phyloP scores from a whole-genome alignment of 164 flowering plant species.

The Annona cherimola region DNA sequence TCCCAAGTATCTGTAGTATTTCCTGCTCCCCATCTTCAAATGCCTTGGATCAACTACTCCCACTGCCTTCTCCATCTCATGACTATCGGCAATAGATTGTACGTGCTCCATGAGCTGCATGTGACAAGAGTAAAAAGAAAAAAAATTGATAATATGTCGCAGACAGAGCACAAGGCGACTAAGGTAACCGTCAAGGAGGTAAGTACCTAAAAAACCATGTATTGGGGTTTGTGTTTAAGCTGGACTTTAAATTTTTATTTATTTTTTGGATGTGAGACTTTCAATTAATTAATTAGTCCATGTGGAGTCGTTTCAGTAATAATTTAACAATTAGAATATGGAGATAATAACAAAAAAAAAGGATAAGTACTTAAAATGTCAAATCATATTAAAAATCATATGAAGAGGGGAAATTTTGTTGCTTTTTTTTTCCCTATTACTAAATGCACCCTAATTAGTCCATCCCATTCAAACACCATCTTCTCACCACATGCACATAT shows the following conservation, averaged over 20 bases:
- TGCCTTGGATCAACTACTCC: conserved; percentile 47
- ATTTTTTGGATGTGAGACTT: conserved; percentile 2
- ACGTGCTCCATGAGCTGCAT: conserved; percentile 37
- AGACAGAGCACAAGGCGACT: not conserved
- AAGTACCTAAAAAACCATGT: too few relatives aligned
- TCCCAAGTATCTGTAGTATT: conserved; percentile 58
- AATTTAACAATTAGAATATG: too few relatives aligned
- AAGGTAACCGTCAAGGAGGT: not conserved
- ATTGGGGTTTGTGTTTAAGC: too few relatives aligned
- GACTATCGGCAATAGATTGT: conserved; percentile 8
- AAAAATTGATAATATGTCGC: not conserved
- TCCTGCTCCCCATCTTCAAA: conserved; percentile 40
- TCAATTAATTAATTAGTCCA: not conserved
- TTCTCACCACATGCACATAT: too few relatives aligned
- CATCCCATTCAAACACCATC: too few relatives aligned
- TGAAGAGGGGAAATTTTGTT: not conserved
- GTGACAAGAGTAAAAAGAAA: not conserved
- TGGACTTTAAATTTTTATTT: not conserved
- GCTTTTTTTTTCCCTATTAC: too few relatives aligned
- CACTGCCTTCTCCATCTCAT: conserved; percentile 20
- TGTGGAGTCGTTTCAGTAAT: not conserved
- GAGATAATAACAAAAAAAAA: too few relatives aligned
- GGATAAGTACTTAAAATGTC: too few relatives aligned
- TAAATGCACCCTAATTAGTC: too few relatives aligned
- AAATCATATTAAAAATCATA: too few relatives aligned